Base-by-base conservation (phyloP, 2,329 filamentous ascomycete species). In the Aspergillus sp. region DNA sequence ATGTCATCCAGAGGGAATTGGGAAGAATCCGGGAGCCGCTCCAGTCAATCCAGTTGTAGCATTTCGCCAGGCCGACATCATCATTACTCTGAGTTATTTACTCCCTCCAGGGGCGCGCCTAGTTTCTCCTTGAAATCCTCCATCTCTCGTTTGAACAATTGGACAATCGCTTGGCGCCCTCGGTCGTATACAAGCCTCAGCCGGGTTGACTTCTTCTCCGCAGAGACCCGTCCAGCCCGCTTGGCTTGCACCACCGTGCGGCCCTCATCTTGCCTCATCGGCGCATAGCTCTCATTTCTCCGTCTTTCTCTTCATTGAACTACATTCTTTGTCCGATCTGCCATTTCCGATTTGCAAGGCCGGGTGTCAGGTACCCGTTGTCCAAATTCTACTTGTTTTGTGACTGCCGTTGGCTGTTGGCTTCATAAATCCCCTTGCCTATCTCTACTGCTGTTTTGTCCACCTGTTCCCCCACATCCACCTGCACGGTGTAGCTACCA, bases 401-500 rank as follows among this genome's bases (percentile, higher is more conserved):
- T 27, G 15, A 31, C 23, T 41, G 21, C 35, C 25, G n/a, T 51
- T 37, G 33, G 27, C 37, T 25, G 19, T 40, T n/a, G 9, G 27
- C 47, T 19, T 15, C 12, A 37, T 37, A 15, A 40, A 21, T 35
- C n/a, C 23, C 48, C 37, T 43, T 48, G 45, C 45, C 31, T 12
- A 35, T 48, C 27, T n/a, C 14, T 25, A 15, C 17, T 21, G 35
- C 33, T 37, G 3, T 17, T 33, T 50, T 23, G 41, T 49, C 48
- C 35, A 17, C 39, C 27, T 49, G 21, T 27, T 27, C 27, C 35
- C 14, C 35, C 35, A 15, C 17, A 48, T 35, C 25, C 27, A 35
- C 37, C 35, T 37, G 4, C 25, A 41, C 56, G 25, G 49, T 52
- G 27, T 40, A 31, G 41, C 40, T 23, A 57, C 60, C 37, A 68